Evolutionary conservation across 768 basidiomycete species (phyloP).

Genomic region (Amanita thiersii): DNA sequence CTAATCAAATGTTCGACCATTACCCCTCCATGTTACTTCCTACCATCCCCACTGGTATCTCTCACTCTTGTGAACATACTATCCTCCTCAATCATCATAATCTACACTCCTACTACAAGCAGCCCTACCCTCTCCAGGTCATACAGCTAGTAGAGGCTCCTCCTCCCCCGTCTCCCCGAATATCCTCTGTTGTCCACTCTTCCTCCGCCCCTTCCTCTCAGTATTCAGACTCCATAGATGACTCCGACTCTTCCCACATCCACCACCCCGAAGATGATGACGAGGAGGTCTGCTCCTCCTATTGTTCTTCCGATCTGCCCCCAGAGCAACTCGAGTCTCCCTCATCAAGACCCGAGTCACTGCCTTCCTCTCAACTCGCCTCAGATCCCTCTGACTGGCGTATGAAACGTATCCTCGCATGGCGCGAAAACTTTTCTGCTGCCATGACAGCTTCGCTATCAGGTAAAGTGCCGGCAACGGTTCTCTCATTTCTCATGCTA

Average conservation of each 20-base stretch:
- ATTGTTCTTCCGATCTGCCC: conserved; percentile 60
- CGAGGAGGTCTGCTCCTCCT: conserved; percentile 50
- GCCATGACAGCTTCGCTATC: conserved; percentile 29
- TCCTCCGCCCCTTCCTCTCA: conserved; percentile 31
- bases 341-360: conserved; percentile 9
- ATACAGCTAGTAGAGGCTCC: conserved; percentile 69
- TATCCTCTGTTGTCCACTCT: conserved; percentile 27
- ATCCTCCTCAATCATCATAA: conserved; percentile 16
- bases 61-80: conserved; percentile 18
- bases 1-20: conserved; percentile 15
- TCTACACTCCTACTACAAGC: conserved; percentile 35
- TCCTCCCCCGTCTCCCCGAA: conserved; percentile 44
- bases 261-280: conserved; percentile 29
- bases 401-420: conserved; percentile 62
- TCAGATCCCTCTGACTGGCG: conserved; percentile 44
- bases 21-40: conserved; percentile 14
- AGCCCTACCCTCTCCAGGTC: conserved; percentile 50
- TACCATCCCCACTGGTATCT: conserved; percentile 13
- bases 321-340: conserved; percentile 25
- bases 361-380: conserved; percentile 19
- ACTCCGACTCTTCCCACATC: conserved; percentile 22
- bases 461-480: conserved; percentile 24
- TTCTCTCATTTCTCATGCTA: no score
- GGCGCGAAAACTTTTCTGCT: conserved; percentile 54
- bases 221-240: conserved; percentile 27